phyloP scores from a whole-genome alignment of 2,329 filamentous ascomycete species.

The Epichloe hybrida region DNA sequence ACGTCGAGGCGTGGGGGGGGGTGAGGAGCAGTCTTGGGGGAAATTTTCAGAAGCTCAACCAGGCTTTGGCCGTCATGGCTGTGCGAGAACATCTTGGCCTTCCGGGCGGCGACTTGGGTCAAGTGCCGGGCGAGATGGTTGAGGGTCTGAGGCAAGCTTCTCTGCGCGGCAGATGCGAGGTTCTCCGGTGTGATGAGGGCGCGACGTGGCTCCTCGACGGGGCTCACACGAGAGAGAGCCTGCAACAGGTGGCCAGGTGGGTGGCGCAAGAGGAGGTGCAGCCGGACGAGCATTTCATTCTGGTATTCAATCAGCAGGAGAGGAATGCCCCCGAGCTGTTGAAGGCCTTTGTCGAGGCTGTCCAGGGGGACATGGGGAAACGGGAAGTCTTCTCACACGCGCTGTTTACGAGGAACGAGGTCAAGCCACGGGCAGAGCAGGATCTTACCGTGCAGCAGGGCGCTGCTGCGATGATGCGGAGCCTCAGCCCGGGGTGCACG shows the following conservation, averaged over 20 bases:
- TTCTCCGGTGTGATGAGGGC: constrained; percentile 32
- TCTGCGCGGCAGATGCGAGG: constrained; percentile 68
- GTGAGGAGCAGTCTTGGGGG: constrained; percentile 24
- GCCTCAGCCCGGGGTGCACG: constrained; percentile 31
- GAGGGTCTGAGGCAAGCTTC: constrained; percentile 52
- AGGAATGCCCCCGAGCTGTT: constrained; percentile 59
- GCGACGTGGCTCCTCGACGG: constrained; percentile 75
- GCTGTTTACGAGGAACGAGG: constrained; percentile 67
- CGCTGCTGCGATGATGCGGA: constrained; percentile 47
- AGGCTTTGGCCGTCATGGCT: constrained; percentile 41
- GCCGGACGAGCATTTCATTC: constrained; percentile 25
- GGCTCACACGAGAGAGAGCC: constrained; percentile 75
- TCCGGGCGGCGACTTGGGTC: constrained; percentile 9
- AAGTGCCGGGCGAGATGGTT: constrained; percentile 33
- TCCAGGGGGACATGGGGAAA: constrained; percentile 26
- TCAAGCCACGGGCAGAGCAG: constrained; percentile 10
- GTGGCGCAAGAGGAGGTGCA: constrained; percentile 42
- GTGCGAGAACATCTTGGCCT: constrained; percentile 42
- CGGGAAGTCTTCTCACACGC: constrained; percentile 50
- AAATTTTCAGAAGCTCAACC: constrained; percentile 46
- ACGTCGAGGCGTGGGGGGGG: constrained; percentile 29
- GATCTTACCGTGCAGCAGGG: constrained; percentile 50
- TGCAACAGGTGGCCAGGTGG: constrained; percentile 65
- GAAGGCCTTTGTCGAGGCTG: constrained; percentile 43
- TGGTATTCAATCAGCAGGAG: constrained; percentile 91